phyloP scores from a whole-genome alignment of 1,284 basidiomycete genomes.

The Paramarasmius palmivorus region DNA sequence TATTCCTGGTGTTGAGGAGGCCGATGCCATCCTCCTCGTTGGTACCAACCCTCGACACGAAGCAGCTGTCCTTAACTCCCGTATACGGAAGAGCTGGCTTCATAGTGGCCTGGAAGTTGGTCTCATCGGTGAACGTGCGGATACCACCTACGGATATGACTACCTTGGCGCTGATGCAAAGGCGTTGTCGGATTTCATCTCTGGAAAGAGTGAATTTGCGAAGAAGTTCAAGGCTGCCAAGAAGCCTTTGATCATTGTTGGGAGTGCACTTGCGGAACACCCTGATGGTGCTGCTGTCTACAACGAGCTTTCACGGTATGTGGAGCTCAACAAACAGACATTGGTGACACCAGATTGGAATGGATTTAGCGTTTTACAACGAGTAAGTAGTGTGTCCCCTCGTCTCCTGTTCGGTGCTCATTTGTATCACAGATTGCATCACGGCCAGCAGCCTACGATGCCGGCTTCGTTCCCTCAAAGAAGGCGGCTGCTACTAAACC shows the following conservation, averaged over 20 bases:
- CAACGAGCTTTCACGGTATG: constrained; percentile 79
- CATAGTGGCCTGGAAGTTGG: constrained; percentile 86
- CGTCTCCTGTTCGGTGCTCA: constrained; percentile 1
- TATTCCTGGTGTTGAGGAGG: constrained; percentile 89
- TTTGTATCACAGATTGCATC: constrained; percentile 66
- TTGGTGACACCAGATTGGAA: constrained; percentile 93
- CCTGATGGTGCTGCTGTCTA: constrained; percentile 83
- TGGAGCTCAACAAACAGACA: constrained; percentile 74
- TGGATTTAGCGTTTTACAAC: constrained; percentile 91
- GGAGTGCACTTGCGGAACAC: constrained; percentile 87
- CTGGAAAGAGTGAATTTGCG: constrained; percentile 80
- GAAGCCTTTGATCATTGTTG: constrained; percentile 93
- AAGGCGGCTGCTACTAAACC: constrained; percentile 76
- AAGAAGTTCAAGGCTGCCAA: constrained; percentile 90
- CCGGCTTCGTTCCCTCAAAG: constrained; percentile 88
- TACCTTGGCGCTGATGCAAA: constrained; percentile 84
- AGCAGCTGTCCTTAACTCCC: constrained; percentile 96
- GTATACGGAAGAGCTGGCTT: constrained; percentile 94
- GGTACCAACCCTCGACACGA: constrained; percentile 98
- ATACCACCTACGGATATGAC: constrained; percentile 93
- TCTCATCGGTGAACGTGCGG: constrained; percentile 88
- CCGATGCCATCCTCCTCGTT: constrained; percentile 92
- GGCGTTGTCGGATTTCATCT: constrained; percentile 79
- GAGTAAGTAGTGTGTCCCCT: constrained; percentile 51
- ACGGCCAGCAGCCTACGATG: constrained; percentile 92